Evolutionary conservation across 2,329 filamentous ascomycete genomes (phyloP).

Genomic region (Ascochyta fabae): DNA sequence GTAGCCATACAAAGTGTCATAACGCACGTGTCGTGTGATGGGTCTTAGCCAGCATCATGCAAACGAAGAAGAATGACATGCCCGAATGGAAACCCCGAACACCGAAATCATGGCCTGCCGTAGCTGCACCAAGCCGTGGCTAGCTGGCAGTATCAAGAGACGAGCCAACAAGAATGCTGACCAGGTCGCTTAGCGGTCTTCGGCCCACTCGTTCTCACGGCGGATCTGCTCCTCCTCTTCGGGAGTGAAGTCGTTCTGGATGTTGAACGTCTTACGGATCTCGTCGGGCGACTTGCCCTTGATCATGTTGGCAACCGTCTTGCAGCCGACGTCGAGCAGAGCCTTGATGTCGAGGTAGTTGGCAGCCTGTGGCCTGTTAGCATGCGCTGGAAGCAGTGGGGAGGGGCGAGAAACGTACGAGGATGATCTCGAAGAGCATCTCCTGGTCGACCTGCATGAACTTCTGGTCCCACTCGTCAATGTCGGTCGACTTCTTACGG

Average conservation of each 20-base stretch:
- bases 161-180: not conserved
- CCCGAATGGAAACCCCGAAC: conserved; percentile 16
- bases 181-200: conserved; percentile 44
- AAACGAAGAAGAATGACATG: conserved; percentile 10
- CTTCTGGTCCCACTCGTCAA: conserved; percentile 99
- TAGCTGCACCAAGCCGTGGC: not conserved
- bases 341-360: conserved; percentile 99
- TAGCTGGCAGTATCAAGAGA: not conserved
- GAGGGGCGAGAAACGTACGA: conserved; percentile 63
- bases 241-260: conserved; percentile 98
- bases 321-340: conserved; percentile 96
- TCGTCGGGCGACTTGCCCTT: conserved; percentile 99
- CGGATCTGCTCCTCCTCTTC: conserved; percentile 96
- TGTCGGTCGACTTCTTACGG: conserved; percentile 98
- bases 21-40: conserved; percentile 9
- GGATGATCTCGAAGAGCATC: conserved; percentile 99
- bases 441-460: conserved; percentile 99
- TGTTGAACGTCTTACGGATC: conserved; percentile 99
- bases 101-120: conserved; percentile 10
- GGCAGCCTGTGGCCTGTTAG: conserved; percentile 68
- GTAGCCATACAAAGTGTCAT: conserved; percentile 11
- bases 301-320: conserved; percentile 99
- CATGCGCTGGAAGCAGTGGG: not conserved
- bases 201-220: conserved; percentile 61
- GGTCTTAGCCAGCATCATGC: conserved; percentile 10